These are phyloP conservation scores for Chytriomyces sp. DNA, from an alignment of 192 early-diverging fungal genomes.

Conservation along the genomic window DNA sequence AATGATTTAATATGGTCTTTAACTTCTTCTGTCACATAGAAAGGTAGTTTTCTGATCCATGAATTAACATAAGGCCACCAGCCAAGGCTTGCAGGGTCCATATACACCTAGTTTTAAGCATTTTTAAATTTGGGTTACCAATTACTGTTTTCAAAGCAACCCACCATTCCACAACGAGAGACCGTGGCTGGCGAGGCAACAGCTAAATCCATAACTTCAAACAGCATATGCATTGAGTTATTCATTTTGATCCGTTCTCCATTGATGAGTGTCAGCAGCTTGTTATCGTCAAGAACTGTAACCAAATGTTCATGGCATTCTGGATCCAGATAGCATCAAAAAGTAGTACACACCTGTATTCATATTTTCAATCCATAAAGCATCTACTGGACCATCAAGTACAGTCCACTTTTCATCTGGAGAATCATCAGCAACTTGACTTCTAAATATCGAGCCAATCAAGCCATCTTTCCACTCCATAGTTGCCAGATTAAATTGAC, in stretches of 20 bases:
- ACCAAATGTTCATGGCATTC: slow-evolving; percentile 59
- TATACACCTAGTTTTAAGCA: slow-evolving; percentile 33
- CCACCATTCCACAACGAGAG: slow-evolving; percentile 62
- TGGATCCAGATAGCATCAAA: background rate
- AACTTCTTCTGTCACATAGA: slow-evolving; percentile 37
- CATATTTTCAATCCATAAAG: slow-evolving; percentile 68
- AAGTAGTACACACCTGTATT: background rate
- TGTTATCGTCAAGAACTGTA: slow-evolving; percentile 68
- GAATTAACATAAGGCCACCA: slow-evolving; percentile 53
- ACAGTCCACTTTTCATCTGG: slow-evolving; percentile 67
- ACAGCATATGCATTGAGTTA: slow-evolving; percentile 64
- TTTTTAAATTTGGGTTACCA: background rate
- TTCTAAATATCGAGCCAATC: slow-evolving; percentile 56
- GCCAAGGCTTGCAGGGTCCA: slow-evolving; percentile 59
- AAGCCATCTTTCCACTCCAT: slow-evolving; percentile 71
- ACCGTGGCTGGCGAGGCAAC: slow-evolving; percentile 68
- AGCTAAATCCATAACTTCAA: slow-evolving; percentile 65
- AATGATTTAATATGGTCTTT: slow-evolving; percentile 44
- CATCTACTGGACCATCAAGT: slow-evolving; percentile 64
- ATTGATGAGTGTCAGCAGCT: slow-evolving; percentile 64
- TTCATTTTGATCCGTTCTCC: slow-evolving; percentile 67
- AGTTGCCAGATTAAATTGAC: slow-evolving; percentile 63
- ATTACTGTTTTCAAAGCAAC: slow-evolving; percentile 20
- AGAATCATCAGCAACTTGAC: slow-evolving; percentile 56
- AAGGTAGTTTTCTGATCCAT: slow-evolving; percentile 50